Evolutionary conservation across 345 rosid genomes (phyloP).

Genomic region (Dovyalis caffra): DNA sequence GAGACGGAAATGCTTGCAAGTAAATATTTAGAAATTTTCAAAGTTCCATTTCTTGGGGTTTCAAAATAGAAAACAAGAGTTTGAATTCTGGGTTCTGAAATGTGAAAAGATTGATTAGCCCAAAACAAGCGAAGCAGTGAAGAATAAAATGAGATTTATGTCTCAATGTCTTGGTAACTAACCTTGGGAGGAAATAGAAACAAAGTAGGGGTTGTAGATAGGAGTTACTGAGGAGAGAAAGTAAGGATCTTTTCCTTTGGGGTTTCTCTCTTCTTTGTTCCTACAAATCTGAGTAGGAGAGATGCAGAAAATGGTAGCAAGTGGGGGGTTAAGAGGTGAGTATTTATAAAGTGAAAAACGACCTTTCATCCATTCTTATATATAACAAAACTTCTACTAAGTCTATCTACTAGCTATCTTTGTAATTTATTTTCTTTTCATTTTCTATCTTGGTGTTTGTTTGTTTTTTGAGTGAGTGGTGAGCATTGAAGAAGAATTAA

Average conservation of each 20-base stretch:
- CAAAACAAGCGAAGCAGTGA: slow-evolving; percentile 46
- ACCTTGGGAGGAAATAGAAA: slow-evolving; percentile 37
- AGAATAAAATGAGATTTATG: slow-evolving; percentile 25
- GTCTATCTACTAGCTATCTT: background rate
- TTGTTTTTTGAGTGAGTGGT: slow-evolving; percentile 19
- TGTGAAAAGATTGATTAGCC: slow-evolving; percentile 18
- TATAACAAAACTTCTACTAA: background rate
- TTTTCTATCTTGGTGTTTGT: background rate
- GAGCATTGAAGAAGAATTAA: slow-evolving; percentile 17
- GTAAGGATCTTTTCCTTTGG: slow-evolving; percentile 10
- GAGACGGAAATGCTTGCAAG: background rate
- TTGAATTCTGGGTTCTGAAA: background rate
- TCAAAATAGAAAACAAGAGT: background rate
- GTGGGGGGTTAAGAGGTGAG: slow-evolving; percentile 16
- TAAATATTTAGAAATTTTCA: no score
- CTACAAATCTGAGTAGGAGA: slow-evolving; percentile 36
- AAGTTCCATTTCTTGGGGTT: background rate
- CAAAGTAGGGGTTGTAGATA: slow-evolving; percentile 9
- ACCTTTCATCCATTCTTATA: slow-evolving; percentile 5
- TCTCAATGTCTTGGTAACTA: slow-evolving; percentile 37
- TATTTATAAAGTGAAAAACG: slow-evolving; percentile 40
- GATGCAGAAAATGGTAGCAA: slow-evolving; percentile 45
- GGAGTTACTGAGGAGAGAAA: slow-evolving; percentile 26
- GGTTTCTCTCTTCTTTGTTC: slow-evolving; percentile 23
- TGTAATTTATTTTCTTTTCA: background rate